phyloP scores from a whole-genome alignment of 441 rosid species.

The Lepidium campestre region DNA sequence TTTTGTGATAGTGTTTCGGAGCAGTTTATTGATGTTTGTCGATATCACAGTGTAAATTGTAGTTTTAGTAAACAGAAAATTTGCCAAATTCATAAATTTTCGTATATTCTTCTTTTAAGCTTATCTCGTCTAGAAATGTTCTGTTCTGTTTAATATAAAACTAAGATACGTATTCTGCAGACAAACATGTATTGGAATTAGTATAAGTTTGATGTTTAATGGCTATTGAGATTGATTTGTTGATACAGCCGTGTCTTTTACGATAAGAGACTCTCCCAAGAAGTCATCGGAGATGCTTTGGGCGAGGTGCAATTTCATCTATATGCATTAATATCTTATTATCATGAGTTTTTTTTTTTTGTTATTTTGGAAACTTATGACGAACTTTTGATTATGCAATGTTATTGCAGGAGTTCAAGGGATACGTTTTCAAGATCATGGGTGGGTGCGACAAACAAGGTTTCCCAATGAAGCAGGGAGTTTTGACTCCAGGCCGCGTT shows the following conservation, averaged over 20 bases:
- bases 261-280: slow-evolving; percentile 54
- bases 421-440: slow-evolving; percentile 51
- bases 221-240: not conserved
- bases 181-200: not conserved
- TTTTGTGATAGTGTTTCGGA: not conserved
- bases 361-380: not conserved
- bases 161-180: not conserved
- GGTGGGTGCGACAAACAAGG: slow-evolving; percentile 68
- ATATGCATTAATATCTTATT: not conserved
- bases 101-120: not conserved
- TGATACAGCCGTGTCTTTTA: slow-evolving; percentile 38
- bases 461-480: slow-evolving; percentile 63
- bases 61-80: not conserved
- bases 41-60: not conserved
- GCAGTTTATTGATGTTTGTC: not conserved
- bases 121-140: too few relatives aligned
- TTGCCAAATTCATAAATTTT: not conserved
- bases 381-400: not conserved
- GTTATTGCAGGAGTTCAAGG: slow-evolving; percentile 41
- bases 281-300: slow-evolving; percentile 50
- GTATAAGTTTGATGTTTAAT: not conserved
- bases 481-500: slow-evolving; percentile 52
- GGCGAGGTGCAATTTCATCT: slow-evolving; percentile 33
- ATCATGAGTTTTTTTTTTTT: not conserved
- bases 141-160: not conserved